Base-by-base conservation (phyloP, 139 green algal species). In the Micractinium sp. region DNA sequence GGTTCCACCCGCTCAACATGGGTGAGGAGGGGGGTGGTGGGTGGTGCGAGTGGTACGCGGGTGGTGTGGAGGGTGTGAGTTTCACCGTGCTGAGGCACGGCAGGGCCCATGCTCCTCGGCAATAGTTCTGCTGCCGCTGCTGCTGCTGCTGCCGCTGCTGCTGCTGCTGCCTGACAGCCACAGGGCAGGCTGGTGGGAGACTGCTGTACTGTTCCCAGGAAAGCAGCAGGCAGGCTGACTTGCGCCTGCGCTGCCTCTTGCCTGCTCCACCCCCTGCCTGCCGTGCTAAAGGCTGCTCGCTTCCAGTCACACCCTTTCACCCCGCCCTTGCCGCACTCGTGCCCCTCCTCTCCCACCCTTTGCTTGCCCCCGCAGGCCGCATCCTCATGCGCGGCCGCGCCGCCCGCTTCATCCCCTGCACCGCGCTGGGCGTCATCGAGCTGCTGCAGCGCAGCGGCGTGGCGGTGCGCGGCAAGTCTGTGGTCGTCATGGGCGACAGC, bases 1-100 rank as follows among this genome's bases (percentile, higher is more conserved):
- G 98, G 35, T 99, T 99, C 93, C 96, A 99, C 82, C 97, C 97
- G 0, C 87, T 98, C 66, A 99, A 99, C 95, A 97, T 99, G 97
- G 97, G 33, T 91, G 85, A 33, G 89, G 85, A 27, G 29, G 82
- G 60, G 16, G 19, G 35, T 71, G 84, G 29, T 41, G 23, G 36
- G 25, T 3, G 12, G 29, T 71, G 85, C 2, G 66, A 22, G 33
- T 77, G 3, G 27, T 31, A 1, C 31, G 0, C 1, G 29, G 12
- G 36, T 23, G 27, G 67, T 14, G 67, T 71, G 63, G 63, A 25
- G 19, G 63, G 63, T 56, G 47, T 56, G 47, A 56, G 47, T n/a
- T n/a, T n/a, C n/a, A n/a, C n/a, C n/a, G n/a, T 56, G 47, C 47
- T 56, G 47, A 56, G 47, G 47, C 47, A 5, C 9, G 47, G 47